Percentiles rank a stretch among this genome's conserved stretches.
Conservation (phyloP, 2,329 filamentous ascomycete species). For the Calonectria pseudoturangicola region DNA sequence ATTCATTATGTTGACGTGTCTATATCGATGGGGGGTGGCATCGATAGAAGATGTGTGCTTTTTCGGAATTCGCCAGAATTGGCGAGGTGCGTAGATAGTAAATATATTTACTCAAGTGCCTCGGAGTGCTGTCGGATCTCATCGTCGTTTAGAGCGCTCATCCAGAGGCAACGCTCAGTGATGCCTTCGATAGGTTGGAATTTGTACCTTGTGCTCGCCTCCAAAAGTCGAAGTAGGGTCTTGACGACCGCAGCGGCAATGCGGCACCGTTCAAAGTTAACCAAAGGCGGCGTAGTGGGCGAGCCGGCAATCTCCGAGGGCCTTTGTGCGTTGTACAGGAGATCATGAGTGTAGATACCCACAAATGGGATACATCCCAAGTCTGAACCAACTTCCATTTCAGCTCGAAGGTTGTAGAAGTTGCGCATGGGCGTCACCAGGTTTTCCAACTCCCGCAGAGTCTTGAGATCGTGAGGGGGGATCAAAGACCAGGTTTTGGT, state of each 20-base stretch:
- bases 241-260: constrained; percentile 86
- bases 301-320: constrained; percentile 83
- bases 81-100: background rate
- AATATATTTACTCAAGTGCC: constrained; percentile 63
- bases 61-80: background rate
- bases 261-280: constrained; percentile 90
- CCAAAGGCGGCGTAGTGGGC: constrained; percentile 78
- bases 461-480: constrained; percentile 77
- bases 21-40: constrained; percentile 30
- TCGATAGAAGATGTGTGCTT: constrained; percentile 17
- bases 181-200: constrained; percentile 86
- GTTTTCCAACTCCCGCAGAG: constrained; percentile 80
- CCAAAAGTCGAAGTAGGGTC: constrained; percentile 84
- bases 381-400: constrained; percentile 84
- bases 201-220: constrained; percentile 83
- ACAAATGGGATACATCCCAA: constrained; percentile 89
- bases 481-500: constrained; percentile 83
- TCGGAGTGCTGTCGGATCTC: constrained; percentile 78
- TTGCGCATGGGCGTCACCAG: constrained; percentile 86
- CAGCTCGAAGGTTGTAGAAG: constrained; percentile 83
- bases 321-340: constrained; percentile 87
- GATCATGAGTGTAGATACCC: constrained; percentile 87
- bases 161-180: constrained; percentile 89
- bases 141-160: constrained; percentile 84
- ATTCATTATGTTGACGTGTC: constrained; percentile 34